A percentile compares a stretch with the other conserved stretches of the same genome.
These are phyloP conservation scores for Ostreobium quekettii DNA, from an alignment of 139 green algal species.

Conservation along the genomic window DNA sequence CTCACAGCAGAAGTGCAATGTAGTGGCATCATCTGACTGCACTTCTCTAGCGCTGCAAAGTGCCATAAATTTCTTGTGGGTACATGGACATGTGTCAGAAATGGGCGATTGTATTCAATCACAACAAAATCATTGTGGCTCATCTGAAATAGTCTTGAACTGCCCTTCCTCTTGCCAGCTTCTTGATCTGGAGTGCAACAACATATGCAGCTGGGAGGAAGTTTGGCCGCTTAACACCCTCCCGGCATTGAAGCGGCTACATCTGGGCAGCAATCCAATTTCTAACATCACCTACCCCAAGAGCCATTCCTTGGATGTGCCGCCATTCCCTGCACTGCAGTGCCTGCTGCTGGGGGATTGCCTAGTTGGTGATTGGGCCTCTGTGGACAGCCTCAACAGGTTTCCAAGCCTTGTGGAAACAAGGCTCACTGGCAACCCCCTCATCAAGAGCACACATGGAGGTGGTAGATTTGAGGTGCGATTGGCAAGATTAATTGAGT, in stretches of 20 bases:
- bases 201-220: constrained; percentile 32
- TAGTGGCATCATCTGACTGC: no score
- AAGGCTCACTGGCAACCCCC: constrained; percentile 59
- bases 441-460: constrained; percentile 32
- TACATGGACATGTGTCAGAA: no score
- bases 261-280: constrained; percentile 52
- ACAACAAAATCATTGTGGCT: no score
- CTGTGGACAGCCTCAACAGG: constrained; percentile 44
- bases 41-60: no score
- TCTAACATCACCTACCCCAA: constrained; percentile 22
- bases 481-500: no score
- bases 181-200: constrained; percentile 40
- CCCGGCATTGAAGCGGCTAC: constrained; percentile 45
- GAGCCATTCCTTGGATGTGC: neutral
- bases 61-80: no score
- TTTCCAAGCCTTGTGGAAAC: constrained; percentile 57
- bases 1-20: no score
- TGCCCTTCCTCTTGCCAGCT: no score
- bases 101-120: no score
- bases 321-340: constrained; percentile 33
- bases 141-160: no score
- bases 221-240: constrained; percentile 41
- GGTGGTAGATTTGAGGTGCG: constrained; percentile 50
- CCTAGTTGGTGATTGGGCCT: constrained; percentile 41
- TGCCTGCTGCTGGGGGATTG: constrained; percentile 47